Evolutionary conservation across 306 rosid species (phyloP).

Genomic region (Echinosophora koreensis): DNA sequence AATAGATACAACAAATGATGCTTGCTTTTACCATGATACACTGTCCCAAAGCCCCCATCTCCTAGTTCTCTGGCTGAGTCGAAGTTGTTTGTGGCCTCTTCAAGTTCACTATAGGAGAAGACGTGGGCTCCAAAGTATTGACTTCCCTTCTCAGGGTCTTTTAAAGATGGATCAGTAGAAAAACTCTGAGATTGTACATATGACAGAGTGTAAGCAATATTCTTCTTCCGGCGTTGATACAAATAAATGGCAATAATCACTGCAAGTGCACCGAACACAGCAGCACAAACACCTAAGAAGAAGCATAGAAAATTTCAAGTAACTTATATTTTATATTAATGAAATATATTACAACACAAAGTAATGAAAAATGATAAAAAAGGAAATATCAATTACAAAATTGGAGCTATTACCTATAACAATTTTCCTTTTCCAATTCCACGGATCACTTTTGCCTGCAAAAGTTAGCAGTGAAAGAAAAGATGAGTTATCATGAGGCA

Average conservation of each 20-base stretch:
- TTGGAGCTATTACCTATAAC: constrained; percentile 57
- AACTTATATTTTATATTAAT: background rate
- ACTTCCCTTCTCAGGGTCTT: constrained; percentile 64
- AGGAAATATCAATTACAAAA: background rate
- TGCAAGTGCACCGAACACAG: background rate
- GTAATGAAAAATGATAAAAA: background rate
- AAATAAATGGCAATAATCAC: background rate
- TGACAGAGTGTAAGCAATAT: constrained; percentile 38
- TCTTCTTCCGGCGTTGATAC: constrained; percentile 41
- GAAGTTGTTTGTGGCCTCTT: constrained; percentile 72
- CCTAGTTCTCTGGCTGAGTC: constrained; percentile 74
- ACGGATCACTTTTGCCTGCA: constrained; percentile 6
- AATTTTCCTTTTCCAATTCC: background rate
- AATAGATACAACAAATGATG: background rate
- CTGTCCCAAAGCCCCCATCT: constrained; percentile 92
- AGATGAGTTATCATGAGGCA: background rate
- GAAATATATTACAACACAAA: background rate
- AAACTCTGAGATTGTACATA: constrained; percentile 49
- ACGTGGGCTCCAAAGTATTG: constrained; percentile 57
- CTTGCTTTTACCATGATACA: constrained; percentile 67
- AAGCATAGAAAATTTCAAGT: constrained; percentile 21
- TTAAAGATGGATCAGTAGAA: constrained; percentile 50
- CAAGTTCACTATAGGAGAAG: constrained; percentile 72
- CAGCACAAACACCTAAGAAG: constrained; percentile 43
- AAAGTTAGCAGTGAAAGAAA: constrained; percentile 28